Base-by-base conservation (phyloP, 768 basidiomycete genomes). In the Suillus decipiens region DNA sequence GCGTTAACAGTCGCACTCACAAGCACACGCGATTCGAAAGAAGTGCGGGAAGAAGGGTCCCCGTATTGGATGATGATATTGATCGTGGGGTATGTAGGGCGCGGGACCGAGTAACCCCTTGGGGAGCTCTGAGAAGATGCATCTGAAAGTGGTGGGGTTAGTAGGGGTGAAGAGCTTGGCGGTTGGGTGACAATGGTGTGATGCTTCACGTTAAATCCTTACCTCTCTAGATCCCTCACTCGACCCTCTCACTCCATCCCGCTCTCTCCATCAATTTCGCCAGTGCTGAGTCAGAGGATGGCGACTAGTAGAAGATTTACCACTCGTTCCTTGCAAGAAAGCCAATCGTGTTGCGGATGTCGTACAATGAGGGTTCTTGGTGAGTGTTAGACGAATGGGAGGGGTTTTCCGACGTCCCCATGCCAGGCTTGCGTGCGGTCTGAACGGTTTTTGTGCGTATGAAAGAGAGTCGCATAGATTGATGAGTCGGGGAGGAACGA, bases 211-310 rank as follows among this genome's bases (percentile, higher is more conserved):
- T n/a, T n/a, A n/a, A n/a, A n/a, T n/a, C 37, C 66, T 80, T 80
- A n/a, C 24, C 81, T 76, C 47, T 79, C 75, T 48, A 89, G 61
- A 75, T 88, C 88, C 6, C 81, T 82, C 69, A 81, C 76, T 89
- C 89, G 89, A 1, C 84, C 85, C 5, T 83, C 78, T 88, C 89
- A 90, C 69, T 90, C 89, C 24, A 76, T 75, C 70, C 89, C 89
- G 67, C 79, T 82, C 28, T 82, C 78, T 7, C 74, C 78, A 5
- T 75, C 76, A 22, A 67, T 72, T 31, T 78, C 81, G 39, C 77
- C 81, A 50, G 78, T 3, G 76, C 78, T 28, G 72, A 63, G 10
- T 69, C 73, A 43, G 37, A 11, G 50, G 62, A 65, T 2, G 59
- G 41, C 36, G 61, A 11, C 65, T n/a, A 3, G 41, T 11, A 10